Evolutionary conservation across 1,139 yeast genomes (phyloP), one percentile per base, ranked within the genome.

Genomic region (Yamadazyma jaroonii): DNA sequence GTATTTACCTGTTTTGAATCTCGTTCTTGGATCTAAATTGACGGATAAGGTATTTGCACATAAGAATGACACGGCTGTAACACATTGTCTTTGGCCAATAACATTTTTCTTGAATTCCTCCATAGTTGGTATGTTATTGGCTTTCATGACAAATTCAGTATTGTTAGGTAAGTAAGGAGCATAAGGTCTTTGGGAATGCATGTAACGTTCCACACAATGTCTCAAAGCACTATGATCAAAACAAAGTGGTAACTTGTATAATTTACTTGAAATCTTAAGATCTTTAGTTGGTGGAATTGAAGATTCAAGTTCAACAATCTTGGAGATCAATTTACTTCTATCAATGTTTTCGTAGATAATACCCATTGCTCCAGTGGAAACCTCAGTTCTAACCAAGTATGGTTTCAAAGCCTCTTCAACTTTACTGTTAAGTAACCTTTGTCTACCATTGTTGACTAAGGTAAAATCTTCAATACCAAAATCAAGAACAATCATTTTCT

Each of bases 81-180:
- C 57, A 32, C 60, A 52, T 39, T 62, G 61, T 13, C 59, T 55
- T 37, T 57, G 54, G 2, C 56, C 65, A 32, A 59, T 42, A 25
- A 61, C 55, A 37, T 47, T 48, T 7, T 45, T 42, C 35, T 63
- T 64, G 45, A 63, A 62, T 4, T 55, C 56, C 12, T 61, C 63
- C 31, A 54, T 32, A 25, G 52, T 48, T 0, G 48, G 42, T 14
- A 64, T 38, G 32, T 60, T 52, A 38, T 59, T 62, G 9, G 65
- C 64, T 29, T 46, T 54, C 59, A 58, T 61, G 17, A 63, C 46
- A 41, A 54, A 63, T 29, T 59, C 62, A 5, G 54, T 44, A 37
- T 63, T 63, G 36, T 54, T 53, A 12, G 69, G 69, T 32, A 63
- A 50, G 38, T 63, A 63, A 5, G 67, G 57, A 8, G 68, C 69